Evolutionary conservation across 2,329 filamentous ascomycete species (phyloP).

Genomic region (Fusarium brevicatenulatum): DNA sequence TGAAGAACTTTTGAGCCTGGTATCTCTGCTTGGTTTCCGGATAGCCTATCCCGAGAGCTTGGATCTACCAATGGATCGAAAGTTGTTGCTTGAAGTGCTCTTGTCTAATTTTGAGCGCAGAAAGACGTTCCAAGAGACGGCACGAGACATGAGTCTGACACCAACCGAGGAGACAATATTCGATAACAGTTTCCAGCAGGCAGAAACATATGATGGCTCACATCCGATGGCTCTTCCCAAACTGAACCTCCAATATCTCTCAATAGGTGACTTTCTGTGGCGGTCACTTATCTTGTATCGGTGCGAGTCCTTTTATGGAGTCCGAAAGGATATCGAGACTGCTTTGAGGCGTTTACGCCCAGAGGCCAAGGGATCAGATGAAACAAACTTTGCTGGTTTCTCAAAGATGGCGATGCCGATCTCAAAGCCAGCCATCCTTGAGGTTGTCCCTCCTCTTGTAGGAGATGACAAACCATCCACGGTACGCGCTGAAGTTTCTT

Average conservation of each 20-base stretch:
- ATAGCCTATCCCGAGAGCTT: slow-evolving; percentile 82
- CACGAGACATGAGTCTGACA: slow-evolving; percentile 76
- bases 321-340: slow-evolving; percentile 89
- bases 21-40: slow-evolving; percentile 77
- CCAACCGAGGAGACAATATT: slow-evolving; percentile 88
- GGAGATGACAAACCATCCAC: slow-evolving; percentile 84
- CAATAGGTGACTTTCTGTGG: slow-evolving; percentile 97
- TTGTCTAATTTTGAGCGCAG: slow-evolving; percentile 79
- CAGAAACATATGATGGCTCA: slow-evolving; percentile 88
- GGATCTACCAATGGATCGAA: slow-evolving; percentile 70
- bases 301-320: slow-evolving; percentile 91
- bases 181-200: slow-evolving; percentile 79
- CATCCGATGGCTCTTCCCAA: slow-evolving; percentile 91
- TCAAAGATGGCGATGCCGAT: slow-evolving; percentile 94
- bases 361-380: slow-evolving; percentile 69
- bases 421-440: slow-evolving; percentile 84
- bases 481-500: slow-evolving; percentile 84
- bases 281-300: slow-evolving; percentile 89
- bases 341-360: slow-evolving; percentile 83
- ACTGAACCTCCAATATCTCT: slow-evolving; percentile 93
- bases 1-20: slow-evolving; percentile 76
- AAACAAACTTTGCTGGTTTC: slow-evolving; percentile 80
- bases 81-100: slow-evolving; percentile 76
- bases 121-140: slow-evolving; percentile 83
- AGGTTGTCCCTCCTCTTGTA: slow-evolving; percentile 84